Evolutionary conservation across 345 rosid species (phyloP).

Genomic region (Lumnitzera littorea): DNA sequence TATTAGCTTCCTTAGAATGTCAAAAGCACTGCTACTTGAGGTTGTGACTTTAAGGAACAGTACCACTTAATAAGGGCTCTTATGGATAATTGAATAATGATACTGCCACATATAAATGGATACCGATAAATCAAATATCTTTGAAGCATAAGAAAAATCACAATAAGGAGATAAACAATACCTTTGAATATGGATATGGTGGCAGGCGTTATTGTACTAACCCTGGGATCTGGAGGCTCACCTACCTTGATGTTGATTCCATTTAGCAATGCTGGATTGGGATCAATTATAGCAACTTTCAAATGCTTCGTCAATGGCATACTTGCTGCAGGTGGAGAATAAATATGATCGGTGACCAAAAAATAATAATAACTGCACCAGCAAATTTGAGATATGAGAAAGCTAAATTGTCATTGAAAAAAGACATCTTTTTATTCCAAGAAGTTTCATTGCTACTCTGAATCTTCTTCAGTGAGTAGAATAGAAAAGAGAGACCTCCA

Average conservation of each 20-base stretch:
- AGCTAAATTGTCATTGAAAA: background rate
- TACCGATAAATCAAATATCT: too few species aligned
- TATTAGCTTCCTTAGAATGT: too few species aligned
- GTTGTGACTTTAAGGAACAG: too few species aligned
- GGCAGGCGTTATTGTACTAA: conserved; percentile 90
- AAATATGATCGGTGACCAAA: background rate
- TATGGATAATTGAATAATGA: too few species aligned
- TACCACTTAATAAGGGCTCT: too few species aligned
- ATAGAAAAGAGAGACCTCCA: too few species aligned
- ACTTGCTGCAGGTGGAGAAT: conserved; percentile 51
- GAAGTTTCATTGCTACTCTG: too few species aligned
- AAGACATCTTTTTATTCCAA: too few species aligned
- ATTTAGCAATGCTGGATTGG: conserved; percentile 65
- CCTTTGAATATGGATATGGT: conserved; percentile 77
- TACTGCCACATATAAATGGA: too few species aligned
- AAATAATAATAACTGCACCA: background rate
- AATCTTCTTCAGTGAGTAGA: too few species aligned
- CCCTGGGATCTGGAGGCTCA: conserved; percentile 81
- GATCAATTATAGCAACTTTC: conserved; percentile 76
- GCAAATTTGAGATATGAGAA: background rate
- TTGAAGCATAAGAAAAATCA: background rate
- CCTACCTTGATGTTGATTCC: conserved; percentile 44
- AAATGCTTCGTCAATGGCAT: conserved; percentile 71
- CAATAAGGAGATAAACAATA: conserved; percentile 11
- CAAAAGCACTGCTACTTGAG: too few species aligned